Percentiles rank a stretch among this genome's conserved stretches.
phyloP scores from a whole-genome alignment of 306 rosid species.

The Castanea sativa region DNA sequence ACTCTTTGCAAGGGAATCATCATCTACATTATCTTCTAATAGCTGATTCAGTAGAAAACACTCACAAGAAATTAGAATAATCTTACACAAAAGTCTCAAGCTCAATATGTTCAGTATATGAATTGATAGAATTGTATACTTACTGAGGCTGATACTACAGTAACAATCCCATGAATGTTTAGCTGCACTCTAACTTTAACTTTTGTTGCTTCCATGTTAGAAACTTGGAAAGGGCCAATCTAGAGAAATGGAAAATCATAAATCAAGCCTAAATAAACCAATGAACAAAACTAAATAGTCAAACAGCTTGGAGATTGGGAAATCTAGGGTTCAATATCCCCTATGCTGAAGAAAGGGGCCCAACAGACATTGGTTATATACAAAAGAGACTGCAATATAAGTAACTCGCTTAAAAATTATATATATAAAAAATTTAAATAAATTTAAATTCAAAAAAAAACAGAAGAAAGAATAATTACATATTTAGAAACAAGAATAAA shows the following conservation, averaged over 20 bases:
- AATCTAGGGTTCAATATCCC: no score
- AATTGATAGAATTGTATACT: constrained; percentile 11
- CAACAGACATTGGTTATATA: background rate
- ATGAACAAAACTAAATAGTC: background rate
- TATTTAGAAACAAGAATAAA: no score
- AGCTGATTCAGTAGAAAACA: constrained; percentile 23
- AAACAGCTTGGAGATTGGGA: background rate
- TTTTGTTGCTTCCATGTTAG: constrained; percentile 31
- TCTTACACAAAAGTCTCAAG: background rate
- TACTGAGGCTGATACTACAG: constrained; percentile 48
- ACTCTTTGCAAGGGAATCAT: constrained; percentile 7
- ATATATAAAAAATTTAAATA: background rate
- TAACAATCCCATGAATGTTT: constrained; percentile 48
- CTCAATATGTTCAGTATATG: background rate
- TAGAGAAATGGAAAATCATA: constrained; percentile 1
- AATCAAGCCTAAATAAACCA: background rate
- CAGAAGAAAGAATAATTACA: background rate
- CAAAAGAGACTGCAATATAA: background rate
- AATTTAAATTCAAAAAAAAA: no score
- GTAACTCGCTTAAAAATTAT: background rate
- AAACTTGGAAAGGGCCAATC: constrained; percentile 51
- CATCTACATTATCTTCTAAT: constrained; percentile 34
- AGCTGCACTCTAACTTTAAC: constrained; percentile 51
- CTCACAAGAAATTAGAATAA: background rate
- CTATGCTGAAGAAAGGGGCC: no score